Conservation (phyloP, 2,329 filamentous ascomycete species). For the Aspergillus calidoustus region DNA sequence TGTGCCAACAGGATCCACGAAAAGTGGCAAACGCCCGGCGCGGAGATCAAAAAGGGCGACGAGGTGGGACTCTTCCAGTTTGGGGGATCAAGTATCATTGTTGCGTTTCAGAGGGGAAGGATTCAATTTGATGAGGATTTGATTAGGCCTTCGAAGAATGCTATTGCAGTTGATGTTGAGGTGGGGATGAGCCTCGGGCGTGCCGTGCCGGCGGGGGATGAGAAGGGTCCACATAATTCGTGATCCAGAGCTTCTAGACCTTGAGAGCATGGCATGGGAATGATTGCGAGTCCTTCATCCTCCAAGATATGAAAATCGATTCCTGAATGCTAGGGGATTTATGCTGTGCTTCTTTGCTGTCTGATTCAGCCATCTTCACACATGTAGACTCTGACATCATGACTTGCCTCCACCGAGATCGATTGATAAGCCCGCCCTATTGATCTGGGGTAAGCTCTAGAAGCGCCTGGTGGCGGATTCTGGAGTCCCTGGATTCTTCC, state of each 20-base stretch:
- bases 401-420: not conserved
- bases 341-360: not conserved
- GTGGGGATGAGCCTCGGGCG: constrained; percentile 45
- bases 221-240: not conserved
- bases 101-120: constrained; percentile 44
- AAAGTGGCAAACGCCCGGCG: constrained; percentile 35
- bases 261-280: too few relatives aligned
- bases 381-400: not conserved
- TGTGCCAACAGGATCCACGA: constrained; percentile 38
- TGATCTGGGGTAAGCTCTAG: not conserved
- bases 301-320: not conserved
- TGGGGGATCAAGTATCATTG: constrained; percentile 47
- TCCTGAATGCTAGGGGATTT: too few relatives aligned
- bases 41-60: constrained; percentile 44
- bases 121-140: constrained; percentile 48
- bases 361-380: too few relatives aligned
- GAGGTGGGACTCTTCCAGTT: constrained; percentile 50
- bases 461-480: not conserved
- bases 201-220: not conserved
- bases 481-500: not conserved
- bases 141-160: constrained; percentile 34
- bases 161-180: constrained; percentile 44
- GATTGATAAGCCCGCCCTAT: not conserved
- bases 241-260: not conserved
- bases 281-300: not conserved